Evolutionary conservation across 306 rosid genomes (phyloP), one percentile per base, ranked within the genome.

Genomic region (Trifolium subterraneum): DNA sequence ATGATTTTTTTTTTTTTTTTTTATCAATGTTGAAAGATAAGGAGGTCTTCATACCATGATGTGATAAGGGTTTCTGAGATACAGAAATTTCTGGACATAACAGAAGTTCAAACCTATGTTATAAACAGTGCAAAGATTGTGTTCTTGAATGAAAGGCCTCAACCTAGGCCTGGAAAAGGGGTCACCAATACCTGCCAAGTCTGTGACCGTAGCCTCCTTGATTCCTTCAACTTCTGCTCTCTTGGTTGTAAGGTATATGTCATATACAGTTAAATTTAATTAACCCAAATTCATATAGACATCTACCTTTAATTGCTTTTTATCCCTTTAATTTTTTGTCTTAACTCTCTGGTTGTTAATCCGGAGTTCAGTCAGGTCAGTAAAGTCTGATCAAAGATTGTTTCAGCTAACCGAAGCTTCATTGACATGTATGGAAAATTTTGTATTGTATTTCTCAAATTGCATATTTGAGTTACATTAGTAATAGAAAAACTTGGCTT

Each of bases 31-130:
- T 69, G 14, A 35, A 74, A 88, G 93, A 88, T 88, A 86, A 84
- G 93, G 81, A 86, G 93, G 64, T 88, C 93, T 63, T 88, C 93
- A 36, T 88, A 88, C 83, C 93, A 88, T 88, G 93, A 88, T 83
- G 93, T 88, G 85, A 88, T 88, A 82, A 84, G 93, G 62, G 93
- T 88, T 50, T 82, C 86, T 38, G 93, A 88, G 87, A 88, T 88
- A 64, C 93, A 88, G 85, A 88, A 84, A 82, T 84, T 82, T 73
- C 59, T 88, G 89, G 93, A 88, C 84, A 88, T 88, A 78, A 56
- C 86, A 73, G 90, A 88, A 6, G 89, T 88, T 5, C 93, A 88
- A 74, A 88, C 93, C 12, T 88, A 86, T 74, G 83, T 88, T 29
- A 88, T 88, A 10, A 88, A 88, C 84, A 88, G 93, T 76, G 93